Percentiles rank a stretch among this genome's conserved stretches.
Conservation (phyloP, 129 eudicot genomes). For the Flaveria bidentis region DNA sequence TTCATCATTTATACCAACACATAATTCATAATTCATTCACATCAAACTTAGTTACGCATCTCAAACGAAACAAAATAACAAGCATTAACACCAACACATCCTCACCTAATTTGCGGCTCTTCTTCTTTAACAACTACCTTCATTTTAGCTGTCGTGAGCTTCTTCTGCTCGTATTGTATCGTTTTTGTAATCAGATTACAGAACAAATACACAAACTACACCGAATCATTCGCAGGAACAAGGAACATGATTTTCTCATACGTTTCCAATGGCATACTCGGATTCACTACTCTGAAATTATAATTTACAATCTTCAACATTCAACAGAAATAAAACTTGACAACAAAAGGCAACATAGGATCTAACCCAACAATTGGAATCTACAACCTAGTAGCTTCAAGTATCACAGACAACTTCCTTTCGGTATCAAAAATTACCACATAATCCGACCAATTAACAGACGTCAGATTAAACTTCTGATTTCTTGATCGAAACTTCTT, state of each 20-base stretch:
- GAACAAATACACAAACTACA: slow-evolving; percentile 81
- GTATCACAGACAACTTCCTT: slow-evolving; percentile 64
- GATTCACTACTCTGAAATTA: slow-evolving; percentile 66
- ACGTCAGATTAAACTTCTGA: slow-evolving; percentile 58
- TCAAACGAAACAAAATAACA: background rate
- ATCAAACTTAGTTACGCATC: slow-evolving; percentile 10
- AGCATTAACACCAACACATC: slow-evolving; percentile 9
- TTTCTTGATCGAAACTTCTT: slow-evolving; percentile 72
- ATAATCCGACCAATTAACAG: slow-evolving; percentile 66
- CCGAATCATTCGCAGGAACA: slow-evolving; percentile 82
- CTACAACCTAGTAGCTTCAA: slow-evolving; percentile 67
- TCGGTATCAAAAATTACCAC: slow-evolving; percentile 81
- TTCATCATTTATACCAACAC: slow-evolving; percentile 54
- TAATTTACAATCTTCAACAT: background rate
- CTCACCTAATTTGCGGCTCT: slow-evolving; percentile 27
- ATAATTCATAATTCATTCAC: slow-evolving; percentile 29
- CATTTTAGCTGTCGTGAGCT: slow-evolving; percentile 22
- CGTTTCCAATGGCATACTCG: slow-evolving; percentile 66
- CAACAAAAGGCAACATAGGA: background rate
- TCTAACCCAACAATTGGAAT: slow-evolving; percentile 86
- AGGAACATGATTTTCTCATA: slow-evolving; percentile 75
- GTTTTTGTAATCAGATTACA: slow-evolving; percentile 95
- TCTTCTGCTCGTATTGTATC: slow-evolving; percentile 62
- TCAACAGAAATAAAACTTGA: background rate
- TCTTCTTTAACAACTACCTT: slow-evolving; percentile 26